phyloP scores from a whole-genome alignment of 2,329 filamentous ascomycete species.

The Aspergillus sp. region DNA sequence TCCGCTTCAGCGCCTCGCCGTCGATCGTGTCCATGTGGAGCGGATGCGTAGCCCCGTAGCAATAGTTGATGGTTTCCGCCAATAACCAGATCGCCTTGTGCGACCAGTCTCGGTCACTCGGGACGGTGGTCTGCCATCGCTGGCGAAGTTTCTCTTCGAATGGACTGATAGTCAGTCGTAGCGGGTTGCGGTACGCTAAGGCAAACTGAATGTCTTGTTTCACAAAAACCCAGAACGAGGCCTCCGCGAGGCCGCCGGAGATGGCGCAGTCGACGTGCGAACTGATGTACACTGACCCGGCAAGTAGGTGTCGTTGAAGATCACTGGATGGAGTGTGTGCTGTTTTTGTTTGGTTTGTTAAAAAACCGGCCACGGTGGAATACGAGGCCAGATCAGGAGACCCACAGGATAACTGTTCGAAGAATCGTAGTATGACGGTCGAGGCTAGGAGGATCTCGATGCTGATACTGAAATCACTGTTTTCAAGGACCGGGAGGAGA shows the following conservation, averaged over 20 bases:
- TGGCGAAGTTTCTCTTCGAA: conserved; percentile 31
- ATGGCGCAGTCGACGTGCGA: conserved; percentile 35
- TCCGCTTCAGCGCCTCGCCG: conserved; percentile 22
- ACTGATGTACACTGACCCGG: conserved; percentile 36
- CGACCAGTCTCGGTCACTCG: conserved; percentile 34
- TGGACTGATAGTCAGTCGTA: conserved; percentile 30
- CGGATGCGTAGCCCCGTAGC: conserved; percentile 26
- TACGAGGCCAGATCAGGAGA: not conserved
- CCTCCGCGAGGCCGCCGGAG: conserved; percentile 32
- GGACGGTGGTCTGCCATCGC: conserved; percentile 24
- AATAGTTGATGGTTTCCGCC: conserved; percentile 34
- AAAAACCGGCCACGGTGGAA: not conserved
- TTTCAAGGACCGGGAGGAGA: conserved; percentile 33
- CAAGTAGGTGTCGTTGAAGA: conserved; percentile 34
- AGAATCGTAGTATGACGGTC: conserved; percentile 36
- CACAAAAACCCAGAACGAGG: conserved; percentile 38
- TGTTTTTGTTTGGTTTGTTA: conserved; percentile 11
- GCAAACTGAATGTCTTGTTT: conserved; percentile 38
- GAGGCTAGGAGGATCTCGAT: conserved; percentile 36
- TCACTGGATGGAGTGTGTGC: conserved; percentile 34
- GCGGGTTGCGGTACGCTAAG: conserved; percentile 31
- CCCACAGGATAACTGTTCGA: conserved; percentile 37
- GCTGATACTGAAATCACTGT: conserved; percentile 28
- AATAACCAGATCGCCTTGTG: conserved; percentile 35
- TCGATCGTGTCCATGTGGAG: conserved; percentile 16